A percentile compares a stretch with the other conserved stretches of the same genome.
Evolutionary conservation across 148 eudicot genomes (phyloP).

Genomic region (Diospyros kaki): DNA sequence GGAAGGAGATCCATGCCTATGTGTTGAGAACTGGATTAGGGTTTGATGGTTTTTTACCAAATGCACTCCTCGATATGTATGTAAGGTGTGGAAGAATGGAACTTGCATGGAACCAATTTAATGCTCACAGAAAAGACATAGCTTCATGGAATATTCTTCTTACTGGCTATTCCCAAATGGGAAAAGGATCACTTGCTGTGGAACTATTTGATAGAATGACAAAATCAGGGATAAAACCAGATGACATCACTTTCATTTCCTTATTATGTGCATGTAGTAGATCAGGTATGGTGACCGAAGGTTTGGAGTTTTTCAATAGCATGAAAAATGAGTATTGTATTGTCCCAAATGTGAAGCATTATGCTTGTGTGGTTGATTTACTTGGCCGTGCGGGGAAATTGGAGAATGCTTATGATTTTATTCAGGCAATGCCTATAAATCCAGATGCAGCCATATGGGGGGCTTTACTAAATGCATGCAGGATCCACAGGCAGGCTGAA

Average conservation of each 20-base stretch:
- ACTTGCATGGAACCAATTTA: too few species aligned
- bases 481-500: slow-evolving; percentile 55
- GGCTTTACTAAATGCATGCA: slow-evolving; percentile 64
- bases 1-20: slow-evolving; percentile 52
- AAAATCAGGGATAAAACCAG: slow-evolving; percentile 35
- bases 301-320: slow-evolving; percentile 46
- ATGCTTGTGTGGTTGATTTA: slow-evolving; percentile 61
- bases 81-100: slow-evolving; percentile 51
- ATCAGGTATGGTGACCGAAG: slow-evolving; percentile 54
- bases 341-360: slow-evolving; percentile 46
- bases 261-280: slow-evolving; percentile 67
- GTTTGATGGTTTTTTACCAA: slow-evolving; percentile 55
- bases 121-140: slow-evolving; percentile 50
- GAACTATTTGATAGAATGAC: slow-evolving; percentile 52
- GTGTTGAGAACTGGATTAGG: slow-evolving; percentile 37
- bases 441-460: slow-evolving; percentile 40
- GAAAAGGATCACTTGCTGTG: slow-evolving; percentile 48
- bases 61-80: slow-evolving; percentile 77
- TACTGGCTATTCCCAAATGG: slow-evolving; percentile 52
- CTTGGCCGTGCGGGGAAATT: slow-evolving; percentile 58
- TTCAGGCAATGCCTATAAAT: slow-evolving; percentile 32
- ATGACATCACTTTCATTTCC: slow-evolving; percentile 52
- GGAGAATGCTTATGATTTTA: slow-evolving; percentile 52
- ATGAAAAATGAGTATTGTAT: slow-evolving; percentile 41
- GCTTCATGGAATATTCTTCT: slow-evolving; percentile 62